Conservation (phyloP, 2,329 filamentous ascomycete genomes). For the Fusarium buharicum region DNA sequence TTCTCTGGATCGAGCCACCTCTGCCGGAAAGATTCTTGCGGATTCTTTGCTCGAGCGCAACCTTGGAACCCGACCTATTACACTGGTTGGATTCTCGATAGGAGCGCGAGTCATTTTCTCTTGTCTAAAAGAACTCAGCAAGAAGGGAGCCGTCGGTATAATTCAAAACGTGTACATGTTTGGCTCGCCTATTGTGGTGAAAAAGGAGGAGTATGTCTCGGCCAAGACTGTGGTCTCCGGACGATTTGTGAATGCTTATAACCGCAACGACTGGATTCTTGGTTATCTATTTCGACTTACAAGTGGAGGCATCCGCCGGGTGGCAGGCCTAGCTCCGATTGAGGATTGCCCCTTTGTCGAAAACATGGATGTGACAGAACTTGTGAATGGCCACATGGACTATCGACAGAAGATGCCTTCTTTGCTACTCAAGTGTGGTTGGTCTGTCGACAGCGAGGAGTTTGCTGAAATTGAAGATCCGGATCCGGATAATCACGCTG, state of each 20-base stretch:
- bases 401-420: slow-evolving; percentile 93
- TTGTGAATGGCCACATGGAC: slow-evolving; percentile 94
- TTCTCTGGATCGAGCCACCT: slow-evolving; percentile 89
- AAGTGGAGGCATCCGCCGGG: slow-evolving; percentile 86
- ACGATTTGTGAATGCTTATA: slow-evolving; percentile 95
- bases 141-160: slow-evolving; percentile 83
- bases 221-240: slow-evolving; percentile 87
- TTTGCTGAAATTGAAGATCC: slow-evolving; percentile 98
- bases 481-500: slow-evolving; percentile 90
- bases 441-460: slow-evolving; percentile 91
- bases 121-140: slow-evolving; percentile 86
- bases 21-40: slow-evolving; percentile 90
- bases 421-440: slow-evolving; percentile 86
- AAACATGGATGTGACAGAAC: slow-evolving; percentile 86
- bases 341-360: slow-evolving; percentile 83
- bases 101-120: slow-evolving; percentile 93
- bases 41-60: slow-evolving; percentile 94
- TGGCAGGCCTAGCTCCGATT: slow-evolving; percentile 84
- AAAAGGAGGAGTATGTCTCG: slow-evolving; percentile 86
- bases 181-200: slow-evolving; percentile 90
- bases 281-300: slow-evolving; percentile 96
- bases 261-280: slow-evolving; percentile 96
- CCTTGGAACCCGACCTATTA: slow-evolving; percentile 89
- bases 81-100: slow-evolving; percentile 92
- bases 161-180: slow-evolving; percentile 97